Evolutionary conservation across 1,284 basidiomycete species (phyloP).

Genomic region (Leccinum proximum): DNA sequence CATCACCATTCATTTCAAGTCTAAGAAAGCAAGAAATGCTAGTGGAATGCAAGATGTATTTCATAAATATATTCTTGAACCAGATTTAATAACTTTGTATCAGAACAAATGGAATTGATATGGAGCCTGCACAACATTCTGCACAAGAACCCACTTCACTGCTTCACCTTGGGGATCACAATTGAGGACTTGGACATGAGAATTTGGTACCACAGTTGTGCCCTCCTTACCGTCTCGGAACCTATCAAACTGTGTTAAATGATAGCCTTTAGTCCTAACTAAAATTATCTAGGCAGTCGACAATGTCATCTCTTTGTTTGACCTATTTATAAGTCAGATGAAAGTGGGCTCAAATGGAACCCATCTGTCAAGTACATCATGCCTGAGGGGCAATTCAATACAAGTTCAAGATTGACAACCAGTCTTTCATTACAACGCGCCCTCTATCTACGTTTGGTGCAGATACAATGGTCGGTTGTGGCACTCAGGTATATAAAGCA

Average conservation of each 20-base stretch:
- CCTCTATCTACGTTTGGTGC: slow-evolving; percentile 5
- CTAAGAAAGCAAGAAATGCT: slow-evolving; percentile 1
- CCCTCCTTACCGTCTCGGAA: slow-evolving; percentile 6
- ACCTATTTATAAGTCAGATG: background rate
- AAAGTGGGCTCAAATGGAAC: background rate
- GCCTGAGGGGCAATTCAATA: slow-evolving; percentile 2
- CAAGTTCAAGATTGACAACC: slow-evolving; percentile 1
- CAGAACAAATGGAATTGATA: slow-evolving; percentile 15
- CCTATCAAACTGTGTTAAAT: slow-evolving; percentile 9
- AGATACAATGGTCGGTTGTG: slow-evolving; percentile 7
- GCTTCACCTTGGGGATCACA: slow-evolving; percentile 13
- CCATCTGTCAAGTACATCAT: background rate
- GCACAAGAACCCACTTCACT: slow-evolving; percentile 6
- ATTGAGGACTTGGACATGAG: slow-evolving; percentile 11
- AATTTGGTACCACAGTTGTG: background rate
- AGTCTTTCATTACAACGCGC: slow-evolving; percentile 2
- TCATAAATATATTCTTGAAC: background rate
- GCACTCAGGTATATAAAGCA: slow-evolving; percentile 9
- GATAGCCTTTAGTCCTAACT: background rate
- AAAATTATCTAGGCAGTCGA: background rate
- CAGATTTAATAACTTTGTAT: background rate
- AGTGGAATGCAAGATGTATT: background rate
- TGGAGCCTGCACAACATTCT: slow-evolving; percentile 17
- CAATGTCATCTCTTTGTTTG: slow-evolving; percentile 8
- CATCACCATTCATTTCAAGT: slow-evolving; percentile 12